Conservation (phyloP, 2,329 filamentous ascomycete genomes). For the Diaporthe sp. region DNA sequence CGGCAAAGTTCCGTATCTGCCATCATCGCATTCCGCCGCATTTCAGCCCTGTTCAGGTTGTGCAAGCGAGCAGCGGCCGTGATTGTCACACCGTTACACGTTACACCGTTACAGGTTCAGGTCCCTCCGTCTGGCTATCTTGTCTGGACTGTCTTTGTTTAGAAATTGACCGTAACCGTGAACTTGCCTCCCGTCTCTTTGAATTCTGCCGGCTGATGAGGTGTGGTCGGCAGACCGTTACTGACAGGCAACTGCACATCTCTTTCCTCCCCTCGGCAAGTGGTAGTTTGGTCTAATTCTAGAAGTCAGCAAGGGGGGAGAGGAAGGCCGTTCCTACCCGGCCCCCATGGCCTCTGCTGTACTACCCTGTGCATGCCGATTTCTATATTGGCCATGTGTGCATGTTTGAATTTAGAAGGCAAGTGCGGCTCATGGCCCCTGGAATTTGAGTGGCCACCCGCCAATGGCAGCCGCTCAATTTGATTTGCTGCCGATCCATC, state of each 20-base stretch:
- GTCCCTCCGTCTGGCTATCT: neutral
- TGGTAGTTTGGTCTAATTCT: neutral
- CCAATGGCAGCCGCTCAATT: neutral
- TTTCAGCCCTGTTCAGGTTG: conserved; percentile 21
- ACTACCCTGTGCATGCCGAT: neutral
- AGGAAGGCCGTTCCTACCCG: conserved; percentile 19
- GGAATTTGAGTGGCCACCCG: neutral
- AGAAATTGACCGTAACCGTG: neutral
- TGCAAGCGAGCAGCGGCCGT: neutral
- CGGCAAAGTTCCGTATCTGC: conserved; percentile 11
- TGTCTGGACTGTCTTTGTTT: neutral
- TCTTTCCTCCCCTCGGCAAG: neutral
- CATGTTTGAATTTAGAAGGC: neutral
- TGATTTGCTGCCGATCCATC: conserved; percentile 17
- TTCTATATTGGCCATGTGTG: neutral
- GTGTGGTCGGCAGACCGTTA: neutral
- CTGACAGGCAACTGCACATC: neutral
- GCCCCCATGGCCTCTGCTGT: neutral
- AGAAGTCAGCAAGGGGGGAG: neutral
- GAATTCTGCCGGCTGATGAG: neutral
- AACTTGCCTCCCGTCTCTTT: neutral
- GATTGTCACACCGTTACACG: neutral
- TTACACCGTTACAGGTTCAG: conserved; percentile 1
- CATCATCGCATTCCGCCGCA: neutral
- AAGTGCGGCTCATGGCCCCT: conserved; percentile 12